Conservation (phyloP, 2,329 filamentous ascomycete genomes). For the Monosporascus sp. region DNA sequence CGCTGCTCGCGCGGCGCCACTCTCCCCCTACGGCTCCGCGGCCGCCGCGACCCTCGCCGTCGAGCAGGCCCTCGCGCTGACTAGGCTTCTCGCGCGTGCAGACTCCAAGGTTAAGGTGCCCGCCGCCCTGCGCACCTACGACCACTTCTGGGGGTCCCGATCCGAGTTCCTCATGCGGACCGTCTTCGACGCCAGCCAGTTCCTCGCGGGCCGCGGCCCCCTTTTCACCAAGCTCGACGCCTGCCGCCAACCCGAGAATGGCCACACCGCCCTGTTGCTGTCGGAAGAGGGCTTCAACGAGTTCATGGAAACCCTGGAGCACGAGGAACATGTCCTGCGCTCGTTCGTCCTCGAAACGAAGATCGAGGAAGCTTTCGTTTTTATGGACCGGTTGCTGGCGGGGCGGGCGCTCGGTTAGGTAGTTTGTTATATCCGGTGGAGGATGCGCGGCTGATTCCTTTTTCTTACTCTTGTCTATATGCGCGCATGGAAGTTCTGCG, state of each 20-base stretch:
- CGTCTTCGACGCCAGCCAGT: slow-evolving; percentile 11
- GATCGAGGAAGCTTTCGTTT: slow-evolving; percentile 12
- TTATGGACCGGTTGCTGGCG: slow-evolving; percentile 20
- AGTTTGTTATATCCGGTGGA: too few species aligned
- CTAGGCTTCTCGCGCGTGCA: slow-evolving; percentile 18
- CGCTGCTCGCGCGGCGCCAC: slow-evolving; percentile 19
- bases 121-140: slow-evolving; percentile 22
- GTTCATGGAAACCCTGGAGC: slow-evolving; percentile 9
- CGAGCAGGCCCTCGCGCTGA: slow-evolving; percentile 23
- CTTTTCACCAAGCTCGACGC: too few species aligned
- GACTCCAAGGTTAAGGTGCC: slow-evolving; percentile 15
- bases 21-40: slow-evolving; percentile 10
- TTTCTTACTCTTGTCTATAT: neutral
- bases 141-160: slow-evolving; percentile 21
- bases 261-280: too few species aligned
- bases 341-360: slow-evolving; percentile 12
- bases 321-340: slow-evolving; percentile 13
- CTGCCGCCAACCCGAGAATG: too few species aligned
- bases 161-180: slow-evolving; percentile 17
- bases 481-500: too few species aligned
- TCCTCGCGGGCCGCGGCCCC: slow-evolving; percentile 15
- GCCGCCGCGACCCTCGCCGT: slow-evolving; percentile 13
- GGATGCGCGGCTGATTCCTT: neutral
- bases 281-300: slow-evolving; percentile 11
- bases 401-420: too few species aligned